phyloP scores from a whole-genome alignment of 1,284 basidiomycete genomes.

The Papiliotrema terrestris region DNA sequence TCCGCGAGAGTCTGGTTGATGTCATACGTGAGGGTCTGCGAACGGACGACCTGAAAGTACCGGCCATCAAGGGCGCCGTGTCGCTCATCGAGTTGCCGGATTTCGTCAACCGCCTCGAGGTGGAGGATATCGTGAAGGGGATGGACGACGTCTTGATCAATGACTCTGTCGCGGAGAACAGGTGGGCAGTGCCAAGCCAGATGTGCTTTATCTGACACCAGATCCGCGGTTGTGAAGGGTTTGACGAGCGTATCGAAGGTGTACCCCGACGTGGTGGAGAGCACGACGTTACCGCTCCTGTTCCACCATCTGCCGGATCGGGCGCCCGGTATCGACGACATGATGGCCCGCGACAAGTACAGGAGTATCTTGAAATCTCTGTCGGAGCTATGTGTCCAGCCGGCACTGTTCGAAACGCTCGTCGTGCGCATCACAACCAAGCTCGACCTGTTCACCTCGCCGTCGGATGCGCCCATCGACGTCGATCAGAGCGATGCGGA shows the following conservation, averaged over 20 bases:
- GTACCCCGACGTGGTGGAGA: conserved; percentile 65
- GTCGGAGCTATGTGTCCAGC: conserved; percentile 67
- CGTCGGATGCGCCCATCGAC: conserved; percentile 5
- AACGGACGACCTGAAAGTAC: conserved; percentile 54
- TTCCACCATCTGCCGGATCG: conserved; percentile 68
- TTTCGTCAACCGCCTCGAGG: conserved; percentile 67
- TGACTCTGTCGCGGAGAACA: conserved; percentile 56
- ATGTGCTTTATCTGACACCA: conserved; percentile 35
- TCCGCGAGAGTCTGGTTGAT: conserved; percentile 66
- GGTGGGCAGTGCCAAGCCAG: conserved; percentile 26
- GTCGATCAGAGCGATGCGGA: conserved; percentile 14
- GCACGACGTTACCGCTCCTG: conserved; percentile 74
- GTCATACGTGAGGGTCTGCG: conserved; percentile 40
- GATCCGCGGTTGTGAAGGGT: conserved; percentile 65
- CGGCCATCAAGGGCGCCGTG: conserved; percentile 59
- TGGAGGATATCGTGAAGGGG: conserved; percentile 72
- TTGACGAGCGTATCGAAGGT: conserved; percentile 64
- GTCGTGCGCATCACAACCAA: conserved; percentile 75
- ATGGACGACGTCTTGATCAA: conserved; percentile 66
- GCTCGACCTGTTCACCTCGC: conserved; percentile 60
- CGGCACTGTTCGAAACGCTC: conserved; percentile 78
- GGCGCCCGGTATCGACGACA: conserved; percentile 60
- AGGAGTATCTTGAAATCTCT: conserved; percentile 71
- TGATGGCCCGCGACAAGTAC: conserved; percentile 59
- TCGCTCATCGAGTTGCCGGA: conserved; percentile 60